These are phyloP conservation scores for Mortierella sp. DNA, from an alignment of 371 early-diverging fungal genomes.

Conservation along the genomic window DNA sequence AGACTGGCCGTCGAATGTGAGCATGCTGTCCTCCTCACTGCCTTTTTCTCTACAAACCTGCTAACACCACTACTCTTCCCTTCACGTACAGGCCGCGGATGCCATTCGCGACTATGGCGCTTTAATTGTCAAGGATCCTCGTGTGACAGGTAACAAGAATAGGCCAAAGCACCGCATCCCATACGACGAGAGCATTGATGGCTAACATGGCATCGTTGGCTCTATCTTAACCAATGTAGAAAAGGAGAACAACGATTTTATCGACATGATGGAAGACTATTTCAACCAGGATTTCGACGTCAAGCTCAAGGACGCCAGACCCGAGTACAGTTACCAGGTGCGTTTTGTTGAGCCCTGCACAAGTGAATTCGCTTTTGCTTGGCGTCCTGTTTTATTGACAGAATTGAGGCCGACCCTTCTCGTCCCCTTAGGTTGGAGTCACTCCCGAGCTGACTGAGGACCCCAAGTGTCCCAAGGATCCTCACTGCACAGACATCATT, in stretches of 20 bases:
- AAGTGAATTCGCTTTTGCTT: background rate
- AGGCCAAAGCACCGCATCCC: too few species aligned
- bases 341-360: constrained; percentile 7
- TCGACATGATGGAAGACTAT: constrained; percentile 76
- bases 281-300: constrained; percentile 65
- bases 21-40: background rate
- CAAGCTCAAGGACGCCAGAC: constrained; percentile 69
- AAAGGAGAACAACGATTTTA: constrained; percentile 63
- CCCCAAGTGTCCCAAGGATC: constrained; percentile 71
- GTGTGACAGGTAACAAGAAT: constrained; percentile 67
- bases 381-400: background rate
- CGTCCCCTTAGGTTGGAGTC: constrained; percentile 60
- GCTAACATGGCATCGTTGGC: too few species aligned
- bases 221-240: constrained; percentile 13
- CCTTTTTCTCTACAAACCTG: background rate
- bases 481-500: constrained; percentile 65
- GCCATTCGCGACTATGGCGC: constrained; percentile 73
- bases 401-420: background rate
- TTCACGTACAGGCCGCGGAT: constrained; percentile 59
- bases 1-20: background rate
- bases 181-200: too few species aligned
- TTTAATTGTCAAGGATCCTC: constrained; percentile 70
- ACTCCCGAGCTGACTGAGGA: constrained; percentile 75
- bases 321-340: constrained; percentile 64
- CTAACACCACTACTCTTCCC: background rate